These are phyloP conservation scores for Panicum miliaceum DNA, from an alignment of 176 grass and related monocot genomes.

Conservation along the genomic window DNA sequence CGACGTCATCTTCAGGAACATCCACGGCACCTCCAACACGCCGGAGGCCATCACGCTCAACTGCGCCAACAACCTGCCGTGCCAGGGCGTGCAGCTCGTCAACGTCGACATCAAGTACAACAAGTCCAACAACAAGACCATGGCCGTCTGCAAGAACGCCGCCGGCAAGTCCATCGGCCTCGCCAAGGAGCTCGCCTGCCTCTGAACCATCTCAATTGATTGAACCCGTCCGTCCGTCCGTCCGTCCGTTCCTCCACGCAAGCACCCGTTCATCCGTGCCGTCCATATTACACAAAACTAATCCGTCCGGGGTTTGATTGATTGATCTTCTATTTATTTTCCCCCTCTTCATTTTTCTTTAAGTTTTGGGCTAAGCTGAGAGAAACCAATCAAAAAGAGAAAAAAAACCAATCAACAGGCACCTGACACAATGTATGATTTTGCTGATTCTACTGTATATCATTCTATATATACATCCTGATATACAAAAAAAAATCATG, in stretches of 20 bases:
- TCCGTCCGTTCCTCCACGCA: too few species aligned
- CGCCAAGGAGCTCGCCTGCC: conserved; percentile 45
- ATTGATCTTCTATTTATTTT: not conserved
- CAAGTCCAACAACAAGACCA: conserved; percentile 14
- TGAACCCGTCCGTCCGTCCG: not conserved
- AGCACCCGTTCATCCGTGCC: not conserved
- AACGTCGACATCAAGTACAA: conserved; percentile 64
- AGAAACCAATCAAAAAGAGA: not conserved
- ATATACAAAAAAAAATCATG: not conserved
- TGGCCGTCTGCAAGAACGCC: conserved; percentile 54
- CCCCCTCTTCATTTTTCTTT: too few species aligned
- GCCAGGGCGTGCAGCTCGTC: conserved; percentile 59
- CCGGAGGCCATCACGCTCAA: conserved; percentile 56
- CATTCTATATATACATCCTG: not conserved
- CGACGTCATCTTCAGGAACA: conserved; percentile 60
- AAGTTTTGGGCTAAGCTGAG: not conserved
- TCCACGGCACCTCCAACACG: conserved; percentile 63
- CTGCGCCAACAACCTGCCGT: conserved; percentile 60
- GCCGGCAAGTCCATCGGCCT: conserved; percentile 28
- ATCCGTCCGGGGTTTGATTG: not conserved
- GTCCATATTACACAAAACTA: not conserved
- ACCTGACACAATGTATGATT: not conserved
- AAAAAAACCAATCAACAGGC: too few species aligned
- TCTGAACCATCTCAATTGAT: not conserved
- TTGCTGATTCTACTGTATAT: not conserved